These are phyloP conservation scores for Penicillium palitans DNA, from an alignment of 2,329 filamentous ascomycete species.

Conservation along the genomic window DNA sequence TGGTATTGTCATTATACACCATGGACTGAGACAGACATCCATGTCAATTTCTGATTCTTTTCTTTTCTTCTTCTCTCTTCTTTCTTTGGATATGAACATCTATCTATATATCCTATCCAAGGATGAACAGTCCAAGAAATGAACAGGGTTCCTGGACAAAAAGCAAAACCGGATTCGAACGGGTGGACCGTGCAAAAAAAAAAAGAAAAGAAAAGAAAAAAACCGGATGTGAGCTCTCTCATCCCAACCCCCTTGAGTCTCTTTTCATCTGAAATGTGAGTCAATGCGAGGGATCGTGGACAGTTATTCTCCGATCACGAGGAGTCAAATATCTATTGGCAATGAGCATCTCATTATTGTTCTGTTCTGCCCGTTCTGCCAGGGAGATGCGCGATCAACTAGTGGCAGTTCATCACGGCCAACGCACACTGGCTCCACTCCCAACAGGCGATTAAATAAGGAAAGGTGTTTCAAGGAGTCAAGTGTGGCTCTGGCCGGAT, in stretches of 20 bases:
- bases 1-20: background rate
- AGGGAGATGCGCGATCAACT: slow-evolving; percentile 1
- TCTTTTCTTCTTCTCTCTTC: background rate
- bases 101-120: too few species aligned
- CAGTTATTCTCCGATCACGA: slow-evolving; percentile 24
- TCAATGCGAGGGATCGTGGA: slow-evolving; percentile 27
- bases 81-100: background rate
- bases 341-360: slow-evolving; percentile 5
- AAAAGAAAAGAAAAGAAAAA: background rate
- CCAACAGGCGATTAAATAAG: background rate
- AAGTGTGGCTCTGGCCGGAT: background rate
- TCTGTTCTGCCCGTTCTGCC: background rate
- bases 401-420: slow-evolving; percentile 3
- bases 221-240: slow-evolving; percentile 16
- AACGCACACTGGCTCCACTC: slow-evolving; percentile 9
- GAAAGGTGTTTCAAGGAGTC: background rate
- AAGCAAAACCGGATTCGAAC: slow-evolving; percentile 7
- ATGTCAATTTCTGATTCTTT: background rate
- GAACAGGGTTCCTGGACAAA: too few species aligned
- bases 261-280: slow-evolving; percentile 18
- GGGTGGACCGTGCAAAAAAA: slow-evolving; percentile 21
- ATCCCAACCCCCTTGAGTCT: slow-evolving; percentile 6
- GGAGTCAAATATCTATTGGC: slow-evolving; percentile 9
- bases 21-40: background rate
- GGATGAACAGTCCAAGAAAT: too few species aligned